phyloP scores from a whole-genome alignment of 1,284 basidiomycete genomes.

The Ganoderma resinaceum region DNA sequence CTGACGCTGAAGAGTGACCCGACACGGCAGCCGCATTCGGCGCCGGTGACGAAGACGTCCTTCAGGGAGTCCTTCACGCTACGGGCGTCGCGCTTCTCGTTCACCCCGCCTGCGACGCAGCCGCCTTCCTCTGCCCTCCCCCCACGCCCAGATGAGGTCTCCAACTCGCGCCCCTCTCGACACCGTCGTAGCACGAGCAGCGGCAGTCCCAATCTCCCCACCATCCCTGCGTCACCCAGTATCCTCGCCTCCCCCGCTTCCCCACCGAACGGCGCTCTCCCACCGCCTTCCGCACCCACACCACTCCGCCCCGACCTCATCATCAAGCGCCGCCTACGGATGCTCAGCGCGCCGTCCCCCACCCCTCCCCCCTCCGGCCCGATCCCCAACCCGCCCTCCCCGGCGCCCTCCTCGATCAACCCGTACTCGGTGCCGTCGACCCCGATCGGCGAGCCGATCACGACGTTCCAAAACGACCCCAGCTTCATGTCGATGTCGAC shows the following conservation, averaged over 20 bases:
- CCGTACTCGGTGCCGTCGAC: conserved; percentile 37
- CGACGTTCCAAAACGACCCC: conserved; percentile 58
- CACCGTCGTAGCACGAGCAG: conserved; percentile 48
- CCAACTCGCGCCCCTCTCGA: conserved; percentile 27
- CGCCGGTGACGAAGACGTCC: conserved; percentile 46
- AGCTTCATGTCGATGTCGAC: conserved; percentile 62
- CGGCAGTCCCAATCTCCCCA: conserved; percentile 45
- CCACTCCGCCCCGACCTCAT: conserved; percentile 46
- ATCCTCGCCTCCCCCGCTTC: conserved; percentile 49
- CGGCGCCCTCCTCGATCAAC: conserved; percentile 35
- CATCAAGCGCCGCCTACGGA: conserved; percentile 66
- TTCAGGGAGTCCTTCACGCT: conserved; percentile 61
- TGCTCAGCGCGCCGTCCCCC: conserved; percentile 62
- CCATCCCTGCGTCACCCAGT: conserved; percentile 53
- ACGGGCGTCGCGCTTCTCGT: conserved; percentile 63
- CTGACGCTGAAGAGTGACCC: conserved; percentile 28
- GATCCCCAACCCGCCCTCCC: conserved; percentile 32
- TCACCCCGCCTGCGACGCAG: conserved; percentile 62
- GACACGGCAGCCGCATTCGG: conserved; percentile 31
- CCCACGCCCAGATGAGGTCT: conserved; percentile 63
- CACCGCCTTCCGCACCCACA: conserved; percentile 36
- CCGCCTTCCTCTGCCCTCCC: conserved; percentile 63
- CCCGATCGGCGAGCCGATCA: conserved; percentile 67
- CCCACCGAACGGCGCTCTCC: conserved; percentile 51
- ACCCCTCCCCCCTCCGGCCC: conserved; percentile 35